A percentile compares a stretch with the other conserved stretches of the same genome.
These are phyloP conservation scores for Voacanga thouarsii DNA, from an alignment of 257 asterid species.

Conservation along the genomic window DNA sequence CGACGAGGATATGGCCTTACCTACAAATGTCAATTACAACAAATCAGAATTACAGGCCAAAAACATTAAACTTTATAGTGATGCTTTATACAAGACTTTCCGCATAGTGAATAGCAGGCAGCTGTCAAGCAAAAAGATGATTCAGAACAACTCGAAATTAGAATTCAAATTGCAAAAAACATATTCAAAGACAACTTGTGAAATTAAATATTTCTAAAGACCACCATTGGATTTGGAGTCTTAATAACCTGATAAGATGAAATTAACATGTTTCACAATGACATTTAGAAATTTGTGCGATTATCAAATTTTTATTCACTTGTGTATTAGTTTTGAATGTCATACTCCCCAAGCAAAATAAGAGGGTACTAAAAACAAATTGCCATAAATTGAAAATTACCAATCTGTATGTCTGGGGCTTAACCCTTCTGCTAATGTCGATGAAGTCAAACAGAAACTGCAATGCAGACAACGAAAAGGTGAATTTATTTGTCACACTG, in stretches of 20 bases:
- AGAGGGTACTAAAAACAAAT: not conserved
- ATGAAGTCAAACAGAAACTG: conserved; percentile 88
- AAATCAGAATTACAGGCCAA: not conserved
- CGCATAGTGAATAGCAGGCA: not conserved
- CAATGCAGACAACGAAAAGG: conserved; percentile 22
- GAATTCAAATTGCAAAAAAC: not conserved
- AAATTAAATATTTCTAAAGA: not conserved
- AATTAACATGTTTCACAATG: not conserved
- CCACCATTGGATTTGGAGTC: not conserved
- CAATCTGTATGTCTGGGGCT: conserved; percentile 92
- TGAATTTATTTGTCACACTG: conserved; percentile 14
- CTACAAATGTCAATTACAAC: conserved; percentile 32
- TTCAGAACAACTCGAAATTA: not conserved
- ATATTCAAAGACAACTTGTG: too few species aligned
- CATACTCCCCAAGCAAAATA: conserved; percentile 1
- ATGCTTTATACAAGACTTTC: not conserved
- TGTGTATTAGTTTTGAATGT: not conserved
- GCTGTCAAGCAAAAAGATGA: not conserved
- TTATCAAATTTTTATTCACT: not conserved
- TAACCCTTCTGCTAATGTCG: conserved; percentile 72
- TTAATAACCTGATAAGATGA: not conserved
- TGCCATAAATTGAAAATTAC: conserved; percentile 31
- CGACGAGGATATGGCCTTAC: conserved; percentile 92
- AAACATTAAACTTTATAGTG: not conserved
- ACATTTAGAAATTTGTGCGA: not conserved